Evolutionary conservation across 2,329 filamentous ascomycete species (phyloP).

Genomic region (Leptographium wingfieldii): DNA sequence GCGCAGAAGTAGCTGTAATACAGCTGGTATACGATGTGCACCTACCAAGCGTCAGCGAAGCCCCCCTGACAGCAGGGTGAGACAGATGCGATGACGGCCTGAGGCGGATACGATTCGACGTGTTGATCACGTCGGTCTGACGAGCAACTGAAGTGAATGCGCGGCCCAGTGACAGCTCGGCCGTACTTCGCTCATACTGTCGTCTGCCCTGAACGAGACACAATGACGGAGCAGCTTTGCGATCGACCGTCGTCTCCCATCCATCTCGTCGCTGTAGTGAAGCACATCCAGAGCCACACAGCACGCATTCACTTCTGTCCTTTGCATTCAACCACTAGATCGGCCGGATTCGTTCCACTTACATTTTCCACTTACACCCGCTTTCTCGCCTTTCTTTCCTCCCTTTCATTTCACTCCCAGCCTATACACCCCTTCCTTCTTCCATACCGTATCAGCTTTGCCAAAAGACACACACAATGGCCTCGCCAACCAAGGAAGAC

Average conservation of each 20-base stretch:
- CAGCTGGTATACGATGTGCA: no score
- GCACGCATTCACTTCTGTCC: no score
- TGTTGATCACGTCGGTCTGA: neutral
- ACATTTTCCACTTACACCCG: no score
- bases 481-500: neutral
- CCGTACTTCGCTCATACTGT: neutral
- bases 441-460: neutral
- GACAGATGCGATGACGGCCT: neutral
- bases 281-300: no score
- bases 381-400: no score
- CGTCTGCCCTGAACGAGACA: neutral
- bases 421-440: neutral
- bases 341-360: no score
- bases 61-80: neutral
- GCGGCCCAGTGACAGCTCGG: neutral
- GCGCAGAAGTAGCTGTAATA: no score
- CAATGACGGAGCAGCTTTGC: neutral
- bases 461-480: neutral
- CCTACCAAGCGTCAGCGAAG: no score
- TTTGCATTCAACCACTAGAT: no score
- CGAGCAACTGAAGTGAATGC: neutral
- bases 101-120: neutral
- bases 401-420: no score
- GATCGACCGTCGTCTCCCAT: neutral
- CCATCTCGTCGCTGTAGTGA: neutral